Percentiles rank a stretch among this genome's conserved stretches.
These are phyloP conservation scores for Mortierella hygrophila DNA, from an alignment of 192 early-diverging fungal genomes.

Conservation along the genomic window DNA sequence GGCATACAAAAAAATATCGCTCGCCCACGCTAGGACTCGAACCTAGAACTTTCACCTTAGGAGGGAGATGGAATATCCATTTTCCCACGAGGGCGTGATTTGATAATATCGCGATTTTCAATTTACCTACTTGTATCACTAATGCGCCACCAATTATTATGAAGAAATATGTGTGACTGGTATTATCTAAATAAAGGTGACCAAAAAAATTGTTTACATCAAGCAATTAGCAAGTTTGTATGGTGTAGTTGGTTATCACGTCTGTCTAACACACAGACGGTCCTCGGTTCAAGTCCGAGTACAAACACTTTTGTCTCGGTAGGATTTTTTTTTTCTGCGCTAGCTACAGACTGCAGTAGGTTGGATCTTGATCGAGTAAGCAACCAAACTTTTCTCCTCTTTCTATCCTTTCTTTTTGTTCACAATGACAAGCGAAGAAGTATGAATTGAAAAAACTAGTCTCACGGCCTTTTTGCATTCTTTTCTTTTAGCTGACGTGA, in stretches of 20 bases:
- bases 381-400: neutral
- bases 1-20: constrained; percentile 14
- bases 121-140: neutral
- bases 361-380: too few relatives aligned
- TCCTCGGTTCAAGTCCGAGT: constrained; percentile 38
- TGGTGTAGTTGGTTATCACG: constrained; percentile 36
- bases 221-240: constrained; percentile 1
- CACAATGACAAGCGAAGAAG: too few relatives aligned
- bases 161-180: too few relatives aligned
- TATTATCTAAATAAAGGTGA: neutral
- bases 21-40: constrained; percentile 71
- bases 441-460: too few relatives aligned
- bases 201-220: constrained; percentile 2
- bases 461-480: neutral
- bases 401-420: neutral
- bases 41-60: constrained; percentile 74
- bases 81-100: constrained; percentile 64
- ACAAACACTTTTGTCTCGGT: constrained; percentile 18
- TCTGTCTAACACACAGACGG: constrained; percentile 40
- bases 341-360: too few relatives aligned
- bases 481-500: neutral
- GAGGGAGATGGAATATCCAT: constrained; percentile 75
- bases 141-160: neutral
- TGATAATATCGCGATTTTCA: neutral
- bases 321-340: neutral